Conservation (phyloP, 129 eudicot genomes). For the Artemisia tridentata region DNA sequence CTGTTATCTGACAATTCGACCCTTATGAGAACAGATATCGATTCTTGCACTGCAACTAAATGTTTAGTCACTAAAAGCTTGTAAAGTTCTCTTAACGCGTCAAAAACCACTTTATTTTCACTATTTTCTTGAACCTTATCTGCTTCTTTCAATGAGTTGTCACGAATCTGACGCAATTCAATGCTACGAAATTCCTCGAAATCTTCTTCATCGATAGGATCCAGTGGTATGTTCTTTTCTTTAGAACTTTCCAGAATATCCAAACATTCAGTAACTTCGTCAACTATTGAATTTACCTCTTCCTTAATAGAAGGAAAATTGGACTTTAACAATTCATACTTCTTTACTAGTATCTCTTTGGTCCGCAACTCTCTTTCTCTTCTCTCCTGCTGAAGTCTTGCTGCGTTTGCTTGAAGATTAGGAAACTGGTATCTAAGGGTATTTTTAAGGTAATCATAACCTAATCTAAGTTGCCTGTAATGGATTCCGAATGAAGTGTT, state of each 20-base stretch:
- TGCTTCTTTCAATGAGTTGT: slow-evolving; percentile 70
- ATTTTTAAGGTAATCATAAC: slow-evolving; percentile 84
- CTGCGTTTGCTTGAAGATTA: slow-evolving; percentile 76
- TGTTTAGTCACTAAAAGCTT: slow-evolving; percentile 87
- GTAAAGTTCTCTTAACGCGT: slow-evolving; percentile 78
- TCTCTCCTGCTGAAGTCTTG: slow-evolving; percentile 71
- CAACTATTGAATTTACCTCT: slow-evolving; percentile 64
- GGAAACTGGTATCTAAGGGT: slow-evolving; percentile 89
- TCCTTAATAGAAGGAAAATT: slow-evolving; percentile 51
- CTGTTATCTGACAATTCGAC: slow-evolving; percentile 73
- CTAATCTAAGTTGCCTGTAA: slow-evolving; percentile 85
- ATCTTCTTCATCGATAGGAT: slow-evolving; percentile 69
- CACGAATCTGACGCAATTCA: slow-evolving; percentile 78
- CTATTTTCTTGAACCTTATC: slow-evolving; percentile 72
- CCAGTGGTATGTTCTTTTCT: slow-evolving; percentile 52
- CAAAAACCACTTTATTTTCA: slow-evolving; percentile 89
- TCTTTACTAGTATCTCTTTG: slow-evolving; percentile 71
- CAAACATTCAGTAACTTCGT: slow-evolving; percentile 74
- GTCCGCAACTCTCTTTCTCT: slow-evolving; percentile 82
- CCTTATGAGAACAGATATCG: slow-evolving; percentile 80
- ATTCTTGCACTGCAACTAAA: slow-evolving; percentile 68
- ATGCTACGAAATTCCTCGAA: slow-evolving; percentile 58
- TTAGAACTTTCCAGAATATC: slow-evolving; percentile 46
- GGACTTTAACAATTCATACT: slow-evolving; percentile 58
- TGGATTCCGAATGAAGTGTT: slow-evolving; percentile 74